Percentiles rank a stretch among this genome's conserved stretches.
These are phyloP conservation scores for Globisporangium spinosum DNA, from an alignment of 352 stramenopile genomes.

Conservation along the genomic window DNA sequence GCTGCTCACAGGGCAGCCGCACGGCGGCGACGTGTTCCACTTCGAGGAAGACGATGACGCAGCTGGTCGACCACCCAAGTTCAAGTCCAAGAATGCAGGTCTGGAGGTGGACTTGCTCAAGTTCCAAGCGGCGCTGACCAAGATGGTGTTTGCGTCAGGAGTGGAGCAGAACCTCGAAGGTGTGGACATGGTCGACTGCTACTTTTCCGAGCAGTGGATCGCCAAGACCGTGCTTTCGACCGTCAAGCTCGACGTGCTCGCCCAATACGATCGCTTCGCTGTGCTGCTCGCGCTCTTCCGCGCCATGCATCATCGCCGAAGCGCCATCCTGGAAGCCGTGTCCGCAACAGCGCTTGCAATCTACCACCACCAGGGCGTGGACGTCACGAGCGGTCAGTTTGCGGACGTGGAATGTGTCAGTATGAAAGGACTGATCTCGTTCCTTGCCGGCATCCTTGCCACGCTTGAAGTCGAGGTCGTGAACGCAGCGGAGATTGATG, in stretches of 20 bases:
- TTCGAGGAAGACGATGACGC: slow-evolving; percentile 56
- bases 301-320: slow-evolving; percentile 28
- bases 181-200: slow-evolving; percentile 36
- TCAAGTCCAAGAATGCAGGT: slow-evolving; percentile 11
- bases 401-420: slow-evolving; percentile 41
- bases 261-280: slow-evolving; percentile 60
- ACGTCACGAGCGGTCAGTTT: slow-evolving; percentile 11
- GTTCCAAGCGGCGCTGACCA: slow-evolving; percentile 51
- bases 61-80: neutral
- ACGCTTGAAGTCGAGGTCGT: slow-evolving; percentile 37
- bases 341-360: slow-evolving; percentile 50
- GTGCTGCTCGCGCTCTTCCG: slow-evolving; percentile 57
- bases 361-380: slow-evolving; percentile 52
- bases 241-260: slow-evolving; percentile 51
- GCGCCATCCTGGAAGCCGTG: slow-evolving; percentile 34
- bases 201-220: slow-evolving; percentile 51
- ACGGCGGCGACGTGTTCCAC: slow-evolving; percentile 56
- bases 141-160: slow-evolving; percentile 39
- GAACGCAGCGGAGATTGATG: slow-evolving; percentile 32
- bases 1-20: slow-evolving; percentile 41
- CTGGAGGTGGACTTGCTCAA: slow-evolving; percentile 59
- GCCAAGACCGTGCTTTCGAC: slow-evolving; percentile 35
- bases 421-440: slow-evolving; percentile 53
- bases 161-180: slow-evolving; percentile 28
- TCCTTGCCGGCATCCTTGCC: slow-evolving; percentile 46